phyloP scores from a whole-genome alignment of 768 basidiomycete genomes.

The Gymnopilus dilepis region DNA sequence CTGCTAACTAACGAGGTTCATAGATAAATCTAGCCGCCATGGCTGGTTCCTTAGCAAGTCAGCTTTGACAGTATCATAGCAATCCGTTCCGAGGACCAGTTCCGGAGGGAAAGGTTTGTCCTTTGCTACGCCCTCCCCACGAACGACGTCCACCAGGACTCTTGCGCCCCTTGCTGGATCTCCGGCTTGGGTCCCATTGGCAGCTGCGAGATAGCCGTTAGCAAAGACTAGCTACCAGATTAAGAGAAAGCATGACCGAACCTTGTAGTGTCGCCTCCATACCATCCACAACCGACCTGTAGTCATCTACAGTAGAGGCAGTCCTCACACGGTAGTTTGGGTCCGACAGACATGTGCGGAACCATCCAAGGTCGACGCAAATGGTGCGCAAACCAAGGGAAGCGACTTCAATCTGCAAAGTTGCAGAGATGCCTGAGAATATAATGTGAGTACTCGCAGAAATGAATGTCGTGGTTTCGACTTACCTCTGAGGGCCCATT shows the following conservation, averaged over 20 bases:
- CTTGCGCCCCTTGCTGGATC: slow-evolving; percentile 41
- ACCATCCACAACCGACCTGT: slow-evolving; percentile 28
- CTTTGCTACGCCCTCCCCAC: slow-evolving; percentile 33
- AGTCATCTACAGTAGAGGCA: slow-evolving; percentile 38
- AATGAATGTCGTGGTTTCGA: background rate
- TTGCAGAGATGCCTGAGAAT: slow-evolving; percentile 34
- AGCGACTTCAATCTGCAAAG: slow-evolving; percentile 41
- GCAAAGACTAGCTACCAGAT: background rate
- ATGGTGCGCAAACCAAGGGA: slow-evolving; percentile 43
- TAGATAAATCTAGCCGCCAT: too few species aligned
- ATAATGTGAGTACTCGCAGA: background rate
- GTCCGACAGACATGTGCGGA: slow-evolving; percentile 40
- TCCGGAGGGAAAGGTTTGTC: slow-evolving; percentile 35
- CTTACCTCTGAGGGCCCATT: slow-evolving; percentile 43
- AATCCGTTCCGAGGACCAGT: slow-evolving; percentile 37
- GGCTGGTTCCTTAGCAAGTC: slow-evolving; percentile 58
- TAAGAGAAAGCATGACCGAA: background rate
- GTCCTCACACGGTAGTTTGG: slow-evolving; percentile 32
- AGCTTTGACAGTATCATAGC: slow-evolving; percentile 28
- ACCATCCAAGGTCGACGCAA: slow-evolving; percentile 45
- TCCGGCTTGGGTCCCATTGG: slow-evolving; percentile 41
- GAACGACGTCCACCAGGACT: slow-evolving; percentile 38
- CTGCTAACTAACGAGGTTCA: too few species aligned
- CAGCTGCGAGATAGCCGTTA: slow-evolving; percentile 24
- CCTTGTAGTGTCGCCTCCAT: slow-evolving; percentile 32